phyloP scores from a whole-genome alignment of 2,329 filamentous ascomycete genomes.

The Pseudonectria buxi region DNA sequence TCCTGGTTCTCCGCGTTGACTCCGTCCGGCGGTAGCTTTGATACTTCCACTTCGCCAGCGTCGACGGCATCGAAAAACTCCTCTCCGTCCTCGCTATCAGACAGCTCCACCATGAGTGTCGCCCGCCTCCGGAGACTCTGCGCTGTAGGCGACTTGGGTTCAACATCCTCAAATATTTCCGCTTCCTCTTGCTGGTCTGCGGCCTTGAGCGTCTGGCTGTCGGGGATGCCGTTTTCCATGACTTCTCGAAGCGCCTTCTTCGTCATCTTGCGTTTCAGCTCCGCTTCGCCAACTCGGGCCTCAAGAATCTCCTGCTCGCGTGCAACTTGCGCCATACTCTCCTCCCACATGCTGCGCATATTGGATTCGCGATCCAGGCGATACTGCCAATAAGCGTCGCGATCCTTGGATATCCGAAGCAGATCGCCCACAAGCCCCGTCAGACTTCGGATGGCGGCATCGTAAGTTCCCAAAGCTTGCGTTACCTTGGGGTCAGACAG shows the following conservation, averaged over 20 bases:
- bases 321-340: slow-evolving; percentile 97
- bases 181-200: slow-evolving; percentile 12
- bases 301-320: slow-evolving; percentile 90
- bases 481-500: slow-evolving; percentile 71
- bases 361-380: slow-evolving; percentile 85
- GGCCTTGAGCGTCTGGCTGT: slow-evolving; percentile 6
- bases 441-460: slow-evolving; percentile 81
- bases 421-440: slow-evolving; percentile 80
- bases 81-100: slow-evolving; percentile 75
- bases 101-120: slow-evolving; percentile 64
- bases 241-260: slow-evolving; percentile 86
- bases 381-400: slow-evolving; percentile 96
- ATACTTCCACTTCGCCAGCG: slow-evolving; percentile 79
- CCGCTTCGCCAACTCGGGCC: slow-evolving; percentile 78
- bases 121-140: slow-evolving; percentile 48
- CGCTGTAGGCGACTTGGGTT: slow-evolving; percentile 30
- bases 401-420: slow-evolving; percentile 84
- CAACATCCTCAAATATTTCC: slow-evolving; percentile 18
- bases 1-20: slow-evolving; percentile 36
- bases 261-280: slow-evolving; percentile 81
- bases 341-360: slow-evolving; percentile 94
- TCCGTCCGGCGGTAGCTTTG: slow-evolving; percentile 54
- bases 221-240: slow-evolving; percentile 49
- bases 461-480: slow-evolving; percentile 78
- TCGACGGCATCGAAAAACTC: slow-evolving; percentile 98